phyloP scores from a whole-genome alignment of 2,329 filamentous ascomycete genomes.

The Curvularia verruculosa region DNA sequence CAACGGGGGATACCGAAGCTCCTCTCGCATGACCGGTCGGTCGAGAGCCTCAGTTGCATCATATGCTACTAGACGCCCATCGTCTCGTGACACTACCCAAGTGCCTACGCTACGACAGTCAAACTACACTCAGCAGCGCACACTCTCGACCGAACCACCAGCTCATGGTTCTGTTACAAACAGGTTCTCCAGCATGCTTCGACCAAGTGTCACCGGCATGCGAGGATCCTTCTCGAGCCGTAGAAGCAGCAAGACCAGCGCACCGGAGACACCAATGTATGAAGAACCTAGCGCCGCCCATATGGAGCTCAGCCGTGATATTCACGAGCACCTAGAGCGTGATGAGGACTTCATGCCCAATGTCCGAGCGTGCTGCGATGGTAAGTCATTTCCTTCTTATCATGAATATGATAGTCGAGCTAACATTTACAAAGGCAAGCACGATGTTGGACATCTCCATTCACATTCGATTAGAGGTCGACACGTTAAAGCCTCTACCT shows the following conservation, averaged over 20 bases:
- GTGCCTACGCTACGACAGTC: constrained; percentile 56
- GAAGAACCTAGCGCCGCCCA: constrained; percentile 70
- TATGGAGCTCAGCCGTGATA: constrained; percentile 76
- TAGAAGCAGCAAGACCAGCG: constrained; percentile 49
- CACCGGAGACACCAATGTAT: constrained; percentile 44
- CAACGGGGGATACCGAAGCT: constrained; percentile 66
- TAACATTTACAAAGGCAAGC: constrained; percentile 49
- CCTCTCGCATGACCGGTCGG: constrained; percentile 59
- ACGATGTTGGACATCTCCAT: constrained; percentile 57
- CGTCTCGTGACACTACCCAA: constrained; percentile 47
- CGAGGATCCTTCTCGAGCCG: constrained; percentile 59
- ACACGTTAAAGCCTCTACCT: constrained; percentile 32
- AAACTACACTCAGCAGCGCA: constrained; percentile 37
- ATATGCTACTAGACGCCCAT: constrained; percentile 68
- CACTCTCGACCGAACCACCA: constrained; percentile 41
- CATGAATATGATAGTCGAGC: constrained; percentile 12
- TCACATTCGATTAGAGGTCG: constrained; percentile 41
- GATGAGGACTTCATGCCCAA: constrained; percentile 87
- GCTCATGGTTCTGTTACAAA: constrained; percentile 54
- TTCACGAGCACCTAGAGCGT: constrained; percentile 77
- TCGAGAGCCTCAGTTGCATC: constrained; percentile 72
- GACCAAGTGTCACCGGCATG: constrained; percentile 47
- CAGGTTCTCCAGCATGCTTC: constrained; percentile 54
- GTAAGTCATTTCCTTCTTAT: constrained; percentile 60
- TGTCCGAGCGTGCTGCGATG: constrained; percentile 95